Evolutionary conservation across 108 stramenopile genomes (phyloP), one percentile per base, ranked within the genome.

Genomic region (Nitzschia putrida): DNA sequence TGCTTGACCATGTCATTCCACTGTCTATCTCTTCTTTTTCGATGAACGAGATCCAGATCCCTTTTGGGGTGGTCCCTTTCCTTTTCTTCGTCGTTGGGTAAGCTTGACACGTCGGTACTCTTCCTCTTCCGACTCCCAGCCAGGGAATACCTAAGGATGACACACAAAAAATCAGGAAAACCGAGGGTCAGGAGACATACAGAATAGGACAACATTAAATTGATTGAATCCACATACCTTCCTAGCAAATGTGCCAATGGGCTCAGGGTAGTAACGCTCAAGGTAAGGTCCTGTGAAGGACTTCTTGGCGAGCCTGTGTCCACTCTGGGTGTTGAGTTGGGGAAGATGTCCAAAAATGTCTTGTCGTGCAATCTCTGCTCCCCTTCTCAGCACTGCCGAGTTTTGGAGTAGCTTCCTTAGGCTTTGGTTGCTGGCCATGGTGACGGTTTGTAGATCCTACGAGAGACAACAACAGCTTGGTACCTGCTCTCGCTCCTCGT

Each of bases 41-140:
- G 84, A 83, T n/a, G 76, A 68, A 71, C 88, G 56, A 49, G 87
- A 84, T 16, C 94, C 94, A 21, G 85, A 59, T 55, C 94, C 94
- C 73, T 95, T 95, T 74, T 91, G 90, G 4, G 94, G 94, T 57
- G 94, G 89, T 24, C 94, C 94, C 61, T 95, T 95, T 42, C 95
- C 95, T 68, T 87, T 72, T 43, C 90, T 77, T 52, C 90, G 78
- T 21, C 90, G 66, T 55, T 72, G 78, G 43, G 56, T 73, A 51
- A 92, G 66, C 56, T 95, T 93, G 3, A 76, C 56, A 25, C 67
- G 54, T 68, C 90, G 68, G 54, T 88, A 67, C 61, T 91, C 87
- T 61, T 95, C 83, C 26, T 79, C 49, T 26, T 85, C 90, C 20
- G 90, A 82, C 37, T 77, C 74, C 71, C 89, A 91, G 14, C 76